Percentiles rank a stretch among this genome's conserved stretches.
Conservation (phyloP, 208 protist genomes). For the Trypanosoma vivax region DNA sequence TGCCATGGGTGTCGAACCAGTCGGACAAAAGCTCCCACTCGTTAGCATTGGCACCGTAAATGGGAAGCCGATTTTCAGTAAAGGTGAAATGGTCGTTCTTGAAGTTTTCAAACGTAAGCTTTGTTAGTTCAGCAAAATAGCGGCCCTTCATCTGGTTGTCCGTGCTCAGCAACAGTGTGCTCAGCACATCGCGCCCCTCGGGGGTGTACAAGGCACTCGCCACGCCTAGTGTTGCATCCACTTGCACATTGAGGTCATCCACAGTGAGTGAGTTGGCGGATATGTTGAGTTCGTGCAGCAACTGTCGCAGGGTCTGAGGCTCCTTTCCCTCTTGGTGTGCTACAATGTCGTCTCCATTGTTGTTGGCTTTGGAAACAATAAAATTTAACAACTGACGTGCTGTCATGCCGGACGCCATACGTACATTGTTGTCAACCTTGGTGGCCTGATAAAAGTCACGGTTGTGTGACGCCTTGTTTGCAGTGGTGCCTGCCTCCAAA, state of each 20-base stretch:
- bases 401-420: conserved; percentile 92
- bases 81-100: conserved; percentile 94
- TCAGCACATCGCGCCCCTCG: conserved; percentile 84
- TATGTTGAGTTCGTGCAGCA: conserved; percentile 70
- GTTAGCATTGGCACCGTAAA: conserved; percentile 80
- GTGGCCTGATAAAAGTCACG: conserved; percentile 93
- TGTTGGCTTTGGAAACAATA: conserved; percentile 91
- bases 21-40: conserved; percentile 94
- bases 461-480: conserved; percentile 77
- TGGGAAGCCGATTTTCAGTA: conserved; percentile 83
- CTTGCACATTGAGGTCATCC: conserved; percentile 94
- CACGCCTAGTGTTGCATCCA: conserved; percentile 79
- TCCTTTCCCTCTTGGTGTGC: conserved; percentile 70
- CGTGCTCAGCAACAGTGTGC: conserved; percentile 97
- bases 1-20: conserved; percentile 95
- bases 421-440: conserved; percentile 96
- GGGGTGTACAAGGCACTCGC: conserved; percentile 92
- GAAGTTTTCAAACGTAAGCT: conserved; percentile 94
- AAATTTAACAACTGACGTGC: conserved; percentile 93
- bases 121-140: conserved; percentile 97
- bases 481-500: conserved; percentile 66
- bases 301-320: conserved; percentile 80
- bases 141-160: conserved; percentile 96
- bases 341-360: conserved; percentile 92
- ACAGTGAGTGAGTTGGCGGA: conserved; percentile 87